phyloP scores from a whole-genome alignment of 768 basidiomycete species.

The Tephrocybe sp. region DNA sequence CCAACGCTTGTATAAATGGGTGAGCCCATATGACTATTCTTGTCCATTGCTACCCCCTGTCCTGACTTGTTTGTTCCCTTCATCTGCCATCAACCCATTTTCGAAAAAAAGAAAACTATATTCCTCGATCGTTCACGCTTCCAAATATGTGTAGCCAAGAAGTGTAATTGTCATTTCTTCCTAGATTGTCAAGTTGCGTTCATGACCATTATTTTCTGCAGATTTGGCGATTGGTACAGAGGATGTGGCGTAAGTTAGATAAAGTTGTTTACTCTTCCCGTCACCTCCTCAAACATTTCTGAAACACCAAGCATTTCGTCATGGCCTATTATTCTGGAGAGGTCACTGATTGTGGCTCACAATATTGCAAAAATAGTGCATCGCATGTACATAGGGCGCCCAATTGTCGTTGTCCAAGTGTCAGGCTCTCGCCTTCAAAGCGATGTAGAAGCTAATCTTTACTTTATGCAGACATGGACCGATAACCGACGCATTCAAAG shows the following conservation, averaged over 20 bases:
- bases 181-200: neutral
- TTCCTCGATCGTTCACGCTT: constrained; percentile 7
- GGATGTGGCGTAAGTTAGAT: constrained; percentile 36
- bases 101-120: neutral
- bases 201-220: constrained; percentile 20
- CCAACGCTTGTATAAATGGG: constrained; percentile 21
- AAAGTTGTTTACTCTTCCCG: constrained; percentile 13
- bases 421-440: constrained; percentile 15
- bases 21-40: constrained; percentile 19
- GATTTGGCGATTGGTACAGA: constrained; percentile 44
- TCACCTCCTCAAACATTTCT: constrained; percentile 4
- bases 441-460: neutral
- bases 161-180: constrained; percentile 39
- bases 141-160: constrained; percentile 56
- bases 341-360: constrained; percentile 52
- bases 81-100: constrained; percentile 6
- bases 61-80: constrained; percentile 1
- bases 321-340: constrained; percentile 62
- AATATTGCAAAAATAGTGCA: constrained; percentile 51
- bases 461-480: constrained; percentile 29
- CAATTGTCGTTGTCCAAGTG: constrained; percentile 55
- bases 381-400: constrained; percentile 62
- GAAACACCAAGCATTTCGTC: constrained; percentile 56
- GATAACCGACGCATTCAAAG: constrained; percentile 61
- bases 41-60: constrained; percentile 16